phyloP scores from a whole-genome alignment of 768 basidiomycete species.

The Amanita pallidorosea region DNA sequence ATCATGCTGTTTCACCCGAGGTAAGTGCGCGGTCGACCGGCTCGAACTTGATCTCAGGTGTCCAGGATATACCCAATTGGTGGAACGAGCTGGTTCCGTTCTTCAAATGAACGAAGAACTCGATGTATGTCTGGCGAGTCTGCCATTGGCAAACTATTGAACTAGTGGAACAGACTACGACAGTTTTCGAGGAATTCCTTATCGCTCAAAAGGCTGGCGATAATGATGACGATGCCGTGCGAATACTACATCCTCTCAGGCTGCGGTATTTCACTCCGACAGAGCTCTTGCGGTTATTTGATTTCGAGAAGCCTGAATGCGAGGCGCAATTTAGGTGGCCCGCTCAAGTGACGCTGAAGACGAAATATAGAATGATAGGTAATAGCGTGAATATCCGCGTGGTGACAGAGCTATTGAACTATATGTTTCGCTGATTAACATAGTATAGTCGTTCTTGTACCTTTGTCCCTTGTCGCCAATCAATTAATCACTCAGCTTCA shows the following conservation, averaged over 20 bases:
- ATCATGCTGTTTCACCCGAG: conserved; percentile 76
- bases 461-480: background rate
- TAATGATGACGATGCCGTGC: conserved; percentile 26
- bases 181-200: conserved; percentile 46
- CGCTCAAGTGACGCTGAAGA: conserved; percentile 43
- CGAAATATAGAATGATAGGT: conserved; percentile 68
- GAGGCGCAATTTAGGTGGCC: conserved; percentile 50
- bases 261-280: conserved; percentile 69
- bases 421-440: conserved; percentile 29
- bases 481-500: too few relatives aligned
- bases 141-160: background rate
- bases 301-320: conserved; percentile 29
- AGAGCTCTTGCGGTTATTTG: conserved; percentile 62
- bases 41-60: background rate
- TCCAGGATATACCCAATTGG: conserved; percentile 64
- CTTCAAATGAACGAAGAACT: conserved; percentile 59
- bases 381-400: conserved; percentile 79
- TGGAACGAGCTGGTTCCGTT: conserved; percentile 71
- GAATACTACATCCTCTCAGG: conserved; percentile 44
- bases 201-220: conserved; percentile 27
- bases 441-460: background rate
- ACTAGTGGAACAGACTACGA: conserved; percentile 37
- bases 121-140: conserved; percentile 32
- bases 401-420: conserved; percentile 48
- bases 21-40: conserved; percentile 20